Evolutionary conservation across 768 basidiomycete genomes (phyloP).

Genomic region (Sistotremastrum niveocremeum): DNA sequence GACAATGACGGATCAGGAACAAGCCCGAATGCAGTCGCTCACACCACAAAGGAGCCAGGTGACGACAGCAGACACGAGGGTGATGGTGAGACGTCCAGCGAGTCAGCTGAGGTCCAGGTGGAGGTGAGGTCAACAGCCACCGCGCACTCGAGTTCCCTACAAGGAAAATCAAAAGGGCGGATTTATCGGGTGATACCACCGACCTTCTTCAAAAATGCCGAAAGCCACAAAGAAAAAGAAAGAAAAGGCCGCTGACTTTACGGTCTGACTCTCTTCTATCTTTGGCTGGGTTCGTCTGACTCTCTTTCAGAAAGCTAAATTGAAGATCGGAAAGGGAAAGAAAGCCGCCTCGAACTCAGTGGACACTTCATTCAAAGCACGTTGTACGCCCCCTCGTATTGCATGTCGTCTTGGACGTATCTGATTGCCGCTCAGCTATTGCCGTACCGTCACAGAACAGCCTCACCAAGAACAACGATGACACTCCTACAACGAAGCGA

Average conservation of each 20-base stretch:
- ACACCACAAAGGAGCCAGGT: no score
- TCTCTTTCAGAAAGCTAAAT: slow-evolving; percentile 69
- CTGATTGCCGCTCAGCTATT: slow-evolving; percentile 44
- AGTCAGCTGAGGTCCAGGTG: no score
- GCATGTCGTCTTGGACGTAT: neutral
- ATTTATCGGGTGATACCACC: no score
- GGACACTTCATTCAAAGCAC: slow-evolving; percentile 92
- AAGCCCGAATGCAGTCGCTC: no score
- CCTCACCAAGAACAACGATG: slow-evolving; percentile 35
- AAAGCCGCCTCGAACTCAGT: slow-evolving; percentile 68
- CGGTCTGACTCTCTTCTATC: slow-evolving; percentile 28
- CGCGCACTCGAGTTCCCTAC: no score
- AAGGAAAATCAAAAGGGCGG: no score
- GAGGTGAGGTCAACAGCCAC: no score
- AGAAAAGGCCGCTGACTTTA: slow-evolving; percentile 80
- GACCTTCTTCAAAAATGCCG: slow-evolving; percentile 37
- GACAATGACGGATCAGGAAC: no score
- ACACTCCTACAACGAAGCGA: slow-evolving; percentile 58
- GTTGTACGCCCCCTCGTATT: slow-evolving; percentile 42
- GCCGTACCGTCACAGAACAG: slow-evolving; percentile 81
- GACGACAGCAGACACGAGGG: no score
- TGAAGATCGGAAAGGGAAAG: slow-evolving; percentile 95
- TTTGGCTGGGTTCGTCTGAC: neutral
- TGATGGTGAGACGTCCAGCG: no score
- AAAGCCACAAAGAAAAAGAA: slow-evolving; percentile 80